Evolutionary conservation across 140 eudicot genomes (phyloP).

Genomic region (Oenanthe javanica): DNA sequence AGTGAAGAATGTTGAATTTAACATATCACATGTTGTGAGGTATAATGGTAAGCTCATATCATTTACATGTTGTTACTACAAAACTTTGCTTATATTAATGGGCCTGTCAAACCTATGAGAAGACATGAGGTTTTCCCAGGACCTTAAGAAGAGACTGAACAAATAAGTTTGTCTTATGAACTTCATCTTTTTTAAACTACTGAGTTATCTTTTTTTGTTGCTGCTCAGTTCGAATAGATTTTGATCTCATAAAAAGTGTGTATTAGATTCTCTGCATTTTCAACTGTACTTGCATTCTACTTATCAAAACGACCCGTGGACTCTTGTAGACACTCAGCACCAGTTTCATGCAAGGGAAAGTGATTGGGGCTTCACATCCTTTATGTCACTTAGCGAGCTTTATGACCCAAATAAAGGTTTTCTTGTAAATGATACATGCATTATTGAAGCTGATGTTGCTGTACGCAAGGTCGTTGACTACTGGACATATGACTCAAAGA

Average conservation of each 20-base stretch:
- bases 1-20: not conserved
- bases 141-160: not conserved
- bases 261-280: not conserved
- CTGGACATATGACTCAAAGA: conserved; percentile 90
- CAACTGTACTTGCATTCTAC: not conserved
- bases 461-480: conserved; percentile 80
- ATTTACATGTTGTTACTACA: not conserved
- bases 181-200: not conserved
- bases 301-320: not conserved
- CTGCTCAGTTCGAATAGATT: not conserved
- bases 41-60: not conserved
- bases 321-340: conserved; percentile 79
- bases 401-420: conserved; percentile 80
- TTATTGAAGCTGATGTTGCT: conserved; percentile 89
- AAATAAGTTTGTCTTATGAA: not conserved
- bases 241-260: not conserved
- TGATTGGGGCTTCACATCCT: conserved; percentile 98
- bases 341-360: conserved; percentile 95
- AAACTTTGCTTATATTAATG: not conserved
- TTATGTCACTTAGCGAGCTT: conserved; percentile 78
- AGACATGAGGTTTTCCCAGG: not conserved
- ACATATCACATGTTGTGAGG: not conserved
- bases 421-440: conserved; percentile 63
- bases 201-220: not conserved
- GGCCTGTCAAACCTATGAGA: not conserved